Conservation (phyloP, 2,329 filamentous ascomycete species). For the Alternaria angustiovoidea region DNA sequence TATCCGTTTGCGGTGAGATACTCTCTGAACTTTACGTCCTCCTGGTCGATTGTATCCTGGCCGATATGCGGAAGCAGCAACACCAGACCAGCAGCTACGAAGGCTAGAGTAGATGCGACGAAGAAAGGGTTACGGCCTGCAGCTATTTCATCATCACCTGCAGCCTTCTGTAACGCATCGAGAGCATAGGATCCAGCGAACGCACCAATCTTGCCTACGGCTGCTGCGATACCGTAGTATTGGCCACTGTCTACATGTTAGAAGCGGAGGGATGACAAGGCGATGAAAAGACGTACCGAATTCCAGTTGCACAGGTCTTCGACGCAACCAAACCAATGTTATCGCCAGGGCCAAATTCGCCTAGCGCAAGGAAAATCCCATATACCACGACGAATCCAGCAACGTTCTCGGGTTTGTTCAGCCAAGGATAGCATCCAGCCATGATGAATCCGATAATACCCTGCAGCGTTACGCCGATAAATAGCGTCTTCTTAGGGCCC, state of each 20-base stretch:
- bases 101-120: constrained; percentile 78
- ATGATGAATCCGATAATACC: constrained; percentile 87
- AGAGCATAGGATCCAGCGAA: constrained; percentile 89
- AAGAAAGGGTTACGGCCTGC: constrained; percentile 88
- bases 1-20: constrained; percentile 79
- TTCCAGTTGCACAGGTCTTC: constrained; percentile 86
- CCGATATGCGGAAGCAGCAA: constrained; percentile 78
- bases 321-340: constrained; percentile 89
- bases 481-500: constrained; percentile 78
- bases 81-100: constrained; percentile 72
- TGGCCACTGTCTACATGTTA: constrained; percentile 64
- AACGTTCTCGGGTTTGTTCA: constrained; percentile 73
- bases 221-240: constrained; percentile 75
- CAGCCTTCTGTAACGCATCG: constrained; percentile 63
- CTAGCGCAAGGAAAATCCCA: constrained; percentile 77
- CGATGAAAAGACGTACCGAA: constrained; percentile 56
- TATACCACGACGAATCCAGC: constrained; percentile 82
- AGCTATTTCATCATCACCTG: constrained; percentile 49
- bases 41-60: constrained; percentile 81
- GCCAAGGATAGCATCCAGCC: constrained; percentile 76
- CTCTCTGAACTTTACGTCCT: constrained; percentile 77
- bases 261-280: neutral
- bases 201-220: constrained; percentile 78
- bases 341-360: constrained; percentile 86
- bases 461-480: constrained; percentile 74